Base-by-base conservation (phyloP, 768 basidiomycete species). In the Termitomyces sp. region DNA sequence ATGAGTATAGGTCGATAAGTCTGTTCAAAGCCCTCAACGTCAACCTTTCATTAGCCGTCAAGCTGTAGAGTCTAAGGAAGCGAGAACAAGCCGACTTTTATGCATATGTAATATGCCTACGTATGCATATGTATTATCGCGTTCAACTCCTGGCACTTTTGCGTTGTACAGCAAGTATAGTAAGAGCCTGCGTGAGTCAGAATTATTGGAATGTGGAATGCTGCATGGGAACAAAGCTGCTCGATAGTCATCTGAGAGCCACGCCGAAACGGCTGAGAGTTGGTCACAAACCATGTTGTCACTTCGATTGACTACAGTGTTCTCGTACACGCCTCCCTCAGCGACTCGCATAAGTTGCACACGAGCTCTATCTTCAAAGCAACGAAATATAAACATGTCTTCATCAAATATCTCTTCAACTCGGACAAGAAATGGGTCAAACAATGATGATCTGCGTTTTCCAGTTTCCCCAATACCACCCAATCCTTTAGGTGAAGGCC, bases 401-500 rank as follows among this genome's bases (percentile, higher is more conserved):
- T 57, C 60, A 12, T 53, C 55, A n/a, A 56, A 59, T 31, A 22
- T 29, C 16, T 27, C 46, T 13, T 6, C 41, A 43, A 14, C 29
- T 14, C 24, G 16, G 24, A 22, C 50, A 43, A n/a, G 41, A 27
- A 39, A 39, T 29, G 44, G 9, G 10, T 22, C 52, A 31, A 44
- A 26, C 36, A 50, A 4, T 16, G 9, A 32, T n/a, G 36, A 46
- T 8, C 24, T 29, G 22, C 69, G 65, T 9, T 87, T 86, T 67
- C 67, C 78, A 2, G 62, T 81, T 44, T 87, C 88, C 0, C 76
- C 82, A 20, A 65, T 86, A 26, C 84, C 87, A 6, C 68, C 71
- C 44, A 88, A 89, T 65, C 85, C 85, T 27, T 71, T 90, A 0
- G 87, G 88, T 1, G 82, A 88, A 59, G 88, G 86, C 7, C 76